Evolutionary conservation across 371 early-diverging fungal genomes (phyloP).

Genomic region (Actinomucor elegans): DNA sequence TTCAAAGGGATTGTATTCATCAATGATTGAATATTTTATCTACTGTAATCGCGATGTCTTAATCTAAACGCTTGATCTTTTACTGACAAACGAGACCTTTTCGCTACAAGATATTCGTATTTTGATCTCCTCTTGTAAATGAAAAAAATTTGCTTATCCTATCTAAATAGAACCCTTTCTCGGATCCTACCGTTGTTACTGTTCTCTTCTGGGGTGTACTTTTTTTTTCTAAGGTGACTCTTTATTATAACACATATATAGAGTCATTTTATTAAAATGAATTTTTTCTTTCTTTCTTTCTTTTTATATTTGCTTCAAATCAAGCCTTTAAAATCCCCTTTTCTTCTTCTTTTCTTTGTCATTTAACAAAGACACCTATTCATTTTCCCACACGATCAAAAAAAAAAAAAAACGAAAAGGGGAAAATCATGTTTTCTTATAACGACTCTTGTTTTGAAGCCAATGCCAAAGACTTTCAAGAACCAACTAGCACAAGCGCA

Average conservation of each 20-base stretch:
- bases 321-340: background rate
- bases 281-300: constrained; percentile 2
- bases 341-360: background rate
- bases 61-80: background rate
- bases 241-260: constrained; percentile 6
- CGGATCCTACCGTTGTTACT: constrained; percentile 8
- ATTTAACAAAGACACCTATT: constrained; percentile 1
- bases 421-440: constrained; percentile 15
- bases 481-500: background rate
- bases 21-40: no score
- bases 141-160: background rate
- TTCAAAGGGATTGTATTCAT: no score
- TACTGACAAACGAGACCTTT: background rate
- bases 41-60: no score
- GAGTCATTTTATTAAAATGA: constrained; percentile 1
- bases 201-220: constrained; percentile 14
- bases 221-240: constrained; percentile 13
- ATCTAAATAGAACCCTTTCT: constrained; percentile 3
- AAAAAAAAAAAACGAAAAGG: background rate
- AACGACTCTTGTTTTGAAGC: constrained; percentile 11
- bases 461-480: background rate
- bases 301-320: constrained; percentile 3
- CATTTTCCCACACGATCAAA: background rate
- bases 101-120: background rate
- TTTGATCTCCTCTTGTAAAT: no score